Evolutionary conservation across 2,329 filamentous ascomycete species (phyloP).

Genomic region (Botryotinia globosa): DNA sequence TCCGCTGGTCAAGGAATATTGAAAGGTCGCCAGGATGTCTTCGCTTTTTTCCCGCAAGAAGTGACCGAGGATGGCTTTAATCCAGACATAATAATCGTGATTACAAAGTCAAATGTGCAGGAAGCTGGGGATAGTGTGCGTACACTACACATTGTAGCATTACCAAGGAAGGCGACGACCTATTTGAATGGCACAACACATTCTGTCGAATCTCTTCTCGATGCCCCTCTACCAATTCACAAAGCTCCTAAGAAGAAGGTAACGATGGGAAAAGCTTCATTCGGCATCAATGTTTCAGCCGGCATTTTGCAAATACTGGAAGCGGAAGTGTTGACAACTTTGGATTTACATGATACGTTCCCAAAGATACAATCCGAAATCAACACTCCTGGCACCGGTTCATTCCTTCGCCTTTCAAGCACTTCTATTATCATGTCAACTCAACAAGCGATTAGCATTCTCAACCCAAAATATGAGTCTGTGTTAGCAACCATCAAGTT

Average conservation of each 20-base stretch:
- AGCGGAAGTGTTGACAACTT: conserved; percentile 54
- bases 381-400: conserved; percentile 50
- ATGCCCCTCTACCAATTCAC: conserved; percentile 28
- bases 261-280: conserved; percentile 35
- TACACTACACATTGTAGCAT: conserved; percentile 36
- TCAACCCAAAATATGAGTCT: conserved; percentile 66
- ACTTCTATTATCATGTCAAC: conserved; percentile 65
- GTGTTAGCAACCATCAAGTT: conserved; percentile 45
- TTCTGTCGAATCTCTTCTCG: conserved; percentile 36
- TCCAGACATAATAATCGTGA: conserved; percentile 53
- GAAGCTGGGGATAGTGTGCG: conserved; percentile 19
- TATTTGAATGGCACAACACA: conserved; percentile 27
- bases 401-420: conserved; percentile 65
- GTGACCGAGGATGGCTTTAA: conserved; percentile 45
- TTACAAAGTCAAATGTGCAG: conserved; percentile 31
- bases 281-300: conserved; percentile 59
- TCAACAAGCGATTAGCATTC: conserved; percentile 54
- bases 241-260: conserved; percentile 14
- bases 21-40: conserved; percentile 52
- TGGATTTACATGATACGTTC: conserved; percentile 60
- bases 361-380: conserved; percentile 59
- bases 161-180: conserved; percentile 32
- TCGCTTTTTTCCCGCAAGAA: conserved; percentile 51
- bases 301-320: conserved; percentile 62
- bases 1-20: conserved; percentile 41